Conservation (phyloP, 1,284 basidiomycete genomes). For the Rhizopogon hawkerae region DNA sequence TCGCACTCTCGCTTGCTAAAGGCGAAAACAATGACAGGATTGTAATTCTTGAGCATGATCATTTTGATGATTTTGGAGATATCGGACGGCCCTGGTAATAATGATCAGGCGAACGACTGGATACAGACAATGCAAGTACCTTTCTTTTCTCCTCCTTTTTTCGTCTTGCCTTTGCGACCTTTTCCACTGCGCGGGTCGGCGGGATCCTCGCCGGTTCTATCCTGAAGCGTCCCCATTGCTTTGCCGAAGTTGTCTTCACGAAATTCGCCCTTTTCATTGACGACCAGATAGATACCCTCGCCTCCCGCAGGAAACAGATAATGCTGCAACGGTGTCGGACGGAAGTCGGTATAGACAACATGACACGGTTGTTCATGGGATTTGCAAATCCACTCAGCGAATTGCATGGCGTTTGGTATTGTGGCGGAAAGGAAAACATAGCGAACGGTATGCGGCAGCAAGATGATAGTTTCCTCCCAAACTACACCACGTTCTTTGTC, state of each 20-base stretch:
- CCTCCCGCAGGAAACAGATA: slow-evolving; percentile 97
- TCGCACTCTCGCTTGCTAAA: slow-evolving; percentile 99
- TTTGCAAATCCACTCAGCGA: slow-evolving; percentile 97
- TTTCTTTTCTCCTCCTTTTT: slow-evolving; percentile 87
- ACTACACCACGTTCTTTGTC: slow-evolving; percentile 90
- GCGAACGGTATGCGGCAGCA: slow-evolving; percentile 91
- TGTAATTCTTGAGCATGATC: slow-evolving; percentile 98
- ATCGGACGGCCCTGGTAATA: slow-evolving; percentile 68
- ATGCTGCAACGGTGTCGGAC: slow-evolving; percentile 96
- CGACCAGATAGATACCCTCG: slow-evolving; percentile 95
- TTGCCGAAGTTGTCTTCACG: slow-evolving; percentile 97
- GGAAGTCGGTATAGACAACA: slow-evolving; percentile 98
- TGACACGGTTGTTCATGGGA: slow-evolving; percentile 98
- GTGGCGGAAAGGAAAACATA: slow-evolving; percentile 99
- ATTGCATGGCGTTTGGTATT: slow-evolving; percentile 99
- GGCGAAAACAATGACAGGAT: slow-evolving; percentile 98
- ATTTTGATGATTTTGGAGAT: slow-evolving; percentile 98
- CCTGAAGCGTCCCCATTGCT: slow-evolving; percentile 91
- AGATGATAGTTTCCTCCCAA: slow-evolving; percentile 91
- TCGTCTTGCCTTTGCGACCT: slow-evolving; percentile 83
- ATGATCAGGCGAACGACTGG: slow-evolving; percentile 8
- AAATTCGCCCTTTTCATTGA: slow-evolving; percentile 96
- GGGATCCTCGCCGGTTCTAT: slow-evolving; percentile 87
- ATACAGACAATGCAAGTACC: slow-evolving; percentile 36
- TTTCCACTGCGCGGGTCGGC: slow-evolving; percentile 75